Percentiles rank a stretch among this genome's conserved stretches.
These are phyloP conservation scores for Epicoccum nigrum DNA, from an alignment of 2,329 filamentous ascomycete genomes.

Conservation along the genomic window DNA sequence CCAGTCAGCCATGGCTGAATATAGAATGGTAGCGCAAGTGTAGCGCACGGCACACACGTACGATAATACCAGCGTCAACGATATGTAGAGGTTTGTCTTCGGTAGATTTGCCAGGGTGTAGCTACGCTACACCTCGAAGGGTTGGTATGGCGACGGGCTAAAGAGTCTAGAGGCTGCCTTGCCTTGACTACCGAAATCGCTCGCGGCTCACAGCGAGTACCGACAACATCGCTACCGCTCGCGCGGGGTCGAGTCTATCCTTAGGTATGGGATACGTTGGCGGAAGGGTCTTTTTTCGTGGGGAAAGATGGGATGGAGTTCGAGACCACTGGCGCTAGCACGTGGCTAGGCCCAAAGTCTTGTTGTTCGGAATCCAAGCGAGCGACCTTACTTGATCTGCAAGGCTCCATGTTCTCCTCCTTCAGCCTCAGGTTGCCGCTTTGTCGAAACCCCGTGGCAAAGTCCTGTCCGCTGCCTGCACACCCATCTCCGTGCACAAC, in stretches of 20 bases:
- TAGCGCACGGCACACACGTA: conserved; percentile 1
- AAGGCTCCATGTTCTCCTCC: background rate
- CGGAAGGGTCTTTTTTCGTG: background rate
- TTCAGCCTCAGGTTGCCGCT: conserved; percentile 14
- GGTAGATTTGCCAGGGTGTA: background rate
- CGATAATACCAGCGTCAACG: background rate
- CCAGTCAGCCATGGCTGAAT: conserved; percentile 3
- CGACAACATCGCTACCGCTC: background rate
- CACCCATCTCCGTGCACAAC: background rate
- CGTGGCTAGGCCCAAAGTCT: background rate
- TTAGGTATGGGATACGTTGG: conserved; percentile 1
- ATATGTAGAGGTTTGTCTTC: no score
- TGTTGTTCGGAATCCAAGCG: conserved; percentile 1
- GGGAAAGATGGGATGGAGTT: conserved; percentile 5
- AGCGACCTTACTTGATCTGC: conserved; percentile 1
- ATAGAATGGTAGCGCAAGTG: background rate
- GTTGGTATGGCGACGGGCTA: conserved; percentile 8
- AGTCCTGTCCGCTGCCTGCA: background rate
- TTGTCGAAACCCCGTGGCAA: background rate
- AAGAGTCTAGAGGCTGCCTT: conserved; percentile 11
- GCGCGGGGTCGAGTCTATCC: conserved; percentile 2
- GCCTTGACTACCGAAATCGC: conserved; percentile 4
- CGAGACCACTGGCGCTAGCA: conserved; percentile 6
- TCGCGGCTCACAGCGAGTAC: background rate
- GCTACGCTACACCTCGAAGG: background rate